These are phyloP conservation scores for Helotiales sp. DNA, from an alignment of 2,329 filamentous ascomycete species.

Conservation along the genomic window DNA sequence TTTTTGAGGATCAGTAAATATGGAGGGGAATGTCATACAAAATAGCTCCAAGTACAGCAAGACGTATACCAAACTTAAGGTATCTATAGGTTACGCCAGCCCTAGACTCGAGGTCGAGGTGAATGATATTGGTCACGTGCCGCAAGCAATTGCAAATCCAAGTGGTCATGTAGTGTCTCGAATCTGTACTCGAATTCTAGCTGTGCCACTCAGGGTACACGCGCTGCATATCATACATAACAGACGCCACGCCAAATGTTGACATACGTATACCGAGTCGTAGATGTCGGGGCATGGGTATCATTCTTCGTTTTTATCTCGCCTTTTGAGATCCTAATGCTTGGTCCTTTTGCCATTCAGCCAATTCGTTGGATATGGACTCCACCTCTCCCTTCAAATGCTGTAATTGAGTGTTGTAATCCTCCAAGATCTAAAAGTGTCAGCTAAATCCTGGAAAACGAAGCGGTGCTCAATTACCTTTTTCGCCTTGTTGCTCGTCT, in stretches of 20 bases:
- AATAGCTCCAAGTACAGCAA: too few relatives aligned
- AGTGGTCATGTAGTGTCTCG: not conserved
- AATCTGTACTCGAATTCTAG: not conserved
- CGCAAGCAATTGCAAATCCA: not conserved
- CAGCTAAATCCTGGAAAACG: slow-evolving; percentile 13
- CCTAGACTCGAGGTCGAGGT: too few relatives aligned
- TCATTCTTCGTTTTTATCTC: slow-evolving; percentile 15
- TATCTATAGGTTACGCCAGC: too few relatives aligned
- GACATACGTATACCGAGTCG: slow-evolving; percentile 12
- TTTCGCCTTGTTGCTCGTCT: slow-evolving; percentile 70
- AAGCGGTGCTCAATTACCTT: slow-evolving; percentile 60
- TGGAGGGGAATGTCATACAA: too few relatives aligned
- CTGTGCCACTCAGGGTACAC: not conserved
- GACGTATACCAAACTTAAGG: too few relatives aligned
- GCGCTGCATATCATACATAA: not conserved
- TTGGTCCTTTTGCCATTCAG: slow-evolving; percentile 49
- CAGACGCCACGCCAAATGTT: not conserved
- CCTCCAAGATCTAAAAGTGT: slow-evolving; percentile 65
- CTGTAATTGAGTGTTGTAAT: slow-evolving; percentile 78
- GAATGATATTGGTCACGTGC: not conserved
- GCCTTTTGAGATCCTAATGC: slow-evolving; percentile 21
- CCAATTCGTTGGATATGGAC: slow-evolving; percentile 52
- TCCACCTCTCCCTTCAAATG: slow-evolving; percentile 69
- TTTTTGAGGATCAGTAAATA: too few relatives aligned
- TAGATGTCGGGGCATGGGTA: slow-evolving; percentile 12